Evolutionary conservation across 257 asterid species (phyloP), one percentile per base, ranked within the genome.

Genomic region (Scutellaria minor): DNA sequence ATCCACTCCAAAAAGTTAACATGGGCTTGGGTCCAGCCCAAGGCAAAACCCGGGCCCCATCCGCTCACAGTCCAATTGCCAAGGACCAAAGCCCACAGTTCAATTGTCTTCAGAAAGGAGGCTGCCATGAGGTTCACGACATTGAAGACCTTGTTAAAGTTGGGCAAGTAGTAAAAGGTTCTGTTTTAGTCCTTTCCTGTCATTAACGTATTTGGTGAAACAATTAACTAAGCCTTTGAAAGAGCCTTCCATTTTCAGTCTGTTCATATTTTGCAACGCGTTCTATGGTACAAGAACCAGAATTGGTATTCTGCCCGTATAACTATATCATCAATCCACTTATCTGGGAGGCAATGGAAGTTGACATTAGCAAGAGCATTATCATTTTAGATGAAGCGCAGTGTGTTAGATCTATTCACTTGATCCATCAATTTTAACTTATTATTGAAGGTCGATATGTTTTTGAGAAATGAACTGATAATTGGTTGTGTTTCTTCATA

Each of bases 301-400:
- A 91, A 27, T 65, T 95, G 75, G 89, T 95, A 70, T 95, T 95
- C 79, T 95, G 99, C 81, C 99, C 99, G 46, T 95, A 95, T 78
- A 95, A 82, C 85, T 95, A 95, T 75, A 83, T 95, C 76, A 82
- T 95, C 71, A 87, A 83, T 80, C 97, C 99, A 68, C 55, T 88
- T 44, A 86, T 95, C 74, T 85, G 99, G 73, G 82, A 75, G 66
- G 99, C 95, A 72, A 90, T 95, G 98, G 99, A 90, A 84, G 88
- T 92, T 60, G 91, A 85, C 77, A 89, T 92, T 68, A 73, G 70
- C 45, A 84, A 85, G 67, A 84, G 92, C 74, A 81, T 95, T 77
- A 86, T 95, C 75, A 95, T 95, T 80, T 81, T 95, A 52, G 99
- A 95, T 81, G 99, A 95, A 85, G 99, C 99, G 9, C 99, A 95